Evolutionary conservation across 257 asterid species (phyloP).

Genomic region (Solanum piurae): DNA sequence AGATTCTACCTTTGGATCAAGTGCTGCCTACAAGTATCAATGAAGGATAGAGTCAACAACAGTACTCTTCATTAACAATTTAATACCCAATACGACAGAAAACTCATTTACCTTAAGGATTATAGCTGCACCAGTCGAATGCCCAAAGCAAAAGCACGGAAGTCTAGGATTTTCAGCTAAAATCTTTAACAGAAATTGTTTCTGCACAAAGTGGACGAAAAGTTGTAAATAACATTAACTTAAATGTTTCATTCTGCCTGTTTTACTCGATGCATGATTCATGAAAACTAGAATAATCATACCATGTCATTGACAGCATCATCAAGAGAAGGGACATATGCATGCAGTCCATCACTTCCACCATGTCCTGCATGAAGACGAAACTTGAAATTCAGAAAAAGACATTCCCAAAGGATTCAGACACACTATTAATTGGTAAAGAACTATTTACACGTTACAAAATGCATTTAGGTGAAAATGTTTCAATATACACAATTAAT

Average conservation of each 20-base stretch:
- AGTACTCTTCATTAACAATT: too few relatives aligned
- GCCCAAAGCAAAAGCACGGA: slow-evolving; percentile 89
- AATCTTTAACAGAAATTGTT: slow-evolving; percentile 48
- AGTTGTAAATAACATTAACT: neutral
- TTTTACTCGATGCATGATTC: neutral
- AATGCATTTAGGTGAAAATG: neutral
- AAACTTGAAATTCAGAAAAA: neutral
- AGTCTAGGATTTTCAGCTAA: slow-evolving; percentile 50
- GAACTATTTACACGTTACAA: neutral
- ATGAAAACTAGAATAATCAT: neutral
- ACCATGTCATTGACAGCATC: slow-evolving; percentile 72
- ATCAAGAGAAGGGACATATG: slow-evolving; percentile 77
- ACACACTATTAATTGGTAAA: neutral
- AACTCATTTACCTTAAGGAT: slow-evolving; percentile 50
- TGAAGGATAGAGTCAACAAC: neutral
- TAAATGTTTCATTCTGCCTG: neutral
- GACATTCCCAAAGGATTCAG: neutral
- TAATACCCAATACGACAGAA: neutral
- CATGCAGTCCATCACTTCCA: slow-evolving; percentile 93
- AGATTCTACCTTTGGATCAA: slow-evolving; percentile 60
- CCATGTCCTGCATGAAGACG: slow-evolving; percentile 60
- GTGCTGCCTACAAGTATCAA: slow-evolving; percentile 42
- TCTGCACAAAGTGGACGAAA: slow-evolving; percentile 20
- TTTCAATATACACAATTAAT: neutral
- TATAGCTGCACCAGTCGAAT: slow-evolving; percentile 92